Percentiles rank a stretch among this genome's conserved stretches.
phyloP scores from a whole-genome alignment of 2,329 filamentous ascomycete species.

The Amesomyces nigricolor region DNA sequence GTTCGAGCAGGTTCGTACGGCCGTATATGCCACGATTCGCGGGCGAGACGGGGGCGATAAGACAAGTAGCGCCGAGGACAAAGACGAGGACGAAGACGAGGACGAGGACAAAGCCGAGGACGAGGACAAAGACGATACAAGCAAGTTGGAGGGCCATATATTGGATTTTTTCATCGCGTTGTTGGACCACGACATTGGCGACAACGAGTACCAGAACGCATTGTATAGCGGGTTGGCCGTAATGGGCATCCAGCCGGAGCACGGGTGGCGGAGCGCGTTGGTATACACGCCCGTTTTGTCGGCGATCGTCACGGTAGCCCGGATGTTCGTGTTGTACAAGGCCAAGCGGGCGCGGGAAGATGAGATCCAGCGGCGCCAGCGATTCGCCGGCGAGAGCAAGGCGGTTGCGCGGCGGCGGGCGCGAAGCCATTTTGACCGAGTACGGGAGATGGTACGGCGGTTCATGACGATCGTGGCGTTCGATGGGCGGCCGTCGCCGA shows the following conservation, averaged over 20 bases:
- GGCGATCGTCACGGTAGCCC: slow-evolving; percentile 1
- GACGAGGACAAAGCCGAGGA: no score
- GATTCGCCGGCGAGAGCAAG: neutral
- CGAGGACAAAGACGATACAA: neutral
- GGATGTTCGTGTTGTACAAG: slow-evolving; percentile 8
- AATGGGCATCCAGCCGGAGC: neutral
- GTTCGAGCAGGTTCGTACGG: neutral
- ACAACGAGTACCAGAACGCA: slow-evolving; percentile 5
- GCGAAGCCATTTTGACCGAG: slow-evolving; percentile 7
- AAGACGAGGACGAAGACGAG: no score
- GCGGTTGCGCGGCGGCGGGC: neutral
- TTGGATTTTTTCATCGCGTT: slow-evolving; percentile 7
- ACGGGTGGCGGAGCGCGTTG: slow-evolving; percentile 3
- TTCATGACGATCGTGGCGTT: slow-evolving; percentile 10
- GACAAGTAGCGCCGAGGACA: no score
- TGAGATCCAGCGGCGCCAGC: neutral
- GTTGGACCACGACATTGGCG: slow-evolving; percentile 4
- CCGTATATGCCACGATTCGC: neutral
- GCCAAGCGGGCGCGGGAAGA: neutral
- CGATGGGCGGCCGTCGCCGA: slow-evolving; percentile 3
- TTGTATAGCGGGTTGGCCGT: slow-evolving; percentile 8
- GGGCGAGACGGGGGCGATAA: neutral
- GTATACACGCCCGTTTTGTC: slow-evolving; percentile 6
- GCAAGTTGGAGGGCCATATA: neutral
- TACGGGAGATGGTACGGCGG: slow-evolving; percentile 7